Conservation (phyloP, 495 filamentous ascomycete species). For the Hypoxylon cercidicola region DNA sequence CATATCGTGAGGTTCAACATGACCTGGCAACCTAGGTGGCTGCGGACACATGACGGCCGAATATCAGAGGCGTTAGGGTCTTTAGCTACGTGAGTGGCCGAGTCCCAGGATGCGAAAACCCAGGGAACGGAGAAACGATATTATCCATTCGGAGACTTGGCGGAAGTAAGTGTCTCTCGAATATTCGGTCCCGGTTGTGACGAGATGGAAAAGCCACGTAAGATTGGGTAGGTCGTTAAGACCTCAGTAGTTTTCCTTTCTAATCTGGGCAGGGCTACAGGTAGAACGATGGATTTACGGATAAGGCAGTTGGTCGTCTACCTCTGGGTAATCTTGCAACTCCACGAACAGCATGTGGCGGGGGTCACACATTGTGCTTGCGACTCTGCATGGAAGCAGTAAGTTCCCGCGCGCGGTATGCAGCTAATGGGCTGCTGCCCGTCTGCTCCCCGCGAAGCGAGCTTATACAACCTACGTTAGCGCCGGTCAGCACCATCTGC, state of each 20-base stretch:
- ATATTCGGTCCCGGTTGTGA: constrained; percentile 27
- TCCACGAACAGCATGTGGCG: constrained; percentile 42
- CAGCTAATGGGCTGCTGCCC: constrained; percentile 33
- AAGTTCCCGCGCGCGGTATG: constrained; percentile 41
- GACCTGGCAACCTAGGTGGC: constrained; percentile 16
- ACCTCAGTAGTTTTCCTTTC: constrained; percentile 7
- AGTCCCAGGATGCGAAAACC: constrained; percentile 26
- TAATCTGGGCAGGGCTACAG: constrained; percentile 27
- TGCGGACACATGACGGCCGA: constrained; percentile 38
- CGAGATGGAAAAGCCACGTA: constrained; percentile 31
- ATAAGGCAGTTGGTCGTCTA: constrained; percentile 32
- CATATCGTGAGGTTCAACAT: constrained; percentile 31
- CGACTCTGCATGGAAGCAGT: constrained; percentile 37
- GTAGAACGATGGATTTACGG: constrained; percentile 27
- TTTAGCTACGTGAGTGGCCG: constrained; percentile 32
- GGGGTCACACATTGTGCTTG: constrained; percentile 39
- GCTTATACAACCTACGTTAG: constrained; percentile 34
- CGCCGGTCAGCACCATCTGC: neutral
- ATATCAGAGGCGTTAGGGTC: constrained; percentile 34
- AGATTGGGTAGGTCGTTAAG: constrained; percentile 36
- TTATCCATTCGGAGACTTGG: constrained; percentile 34
- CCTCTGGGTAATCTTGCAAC: constrained; percentile 25
- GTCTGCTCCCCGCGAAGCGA: constrained; percentile 41
- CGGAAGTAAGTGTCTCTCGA: constrained; percentile 13
- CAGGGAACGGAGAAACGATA: constrained; percentile 22